Conservation (phyloP, 345 rosid species). For the Citrus inodora region DNA sequence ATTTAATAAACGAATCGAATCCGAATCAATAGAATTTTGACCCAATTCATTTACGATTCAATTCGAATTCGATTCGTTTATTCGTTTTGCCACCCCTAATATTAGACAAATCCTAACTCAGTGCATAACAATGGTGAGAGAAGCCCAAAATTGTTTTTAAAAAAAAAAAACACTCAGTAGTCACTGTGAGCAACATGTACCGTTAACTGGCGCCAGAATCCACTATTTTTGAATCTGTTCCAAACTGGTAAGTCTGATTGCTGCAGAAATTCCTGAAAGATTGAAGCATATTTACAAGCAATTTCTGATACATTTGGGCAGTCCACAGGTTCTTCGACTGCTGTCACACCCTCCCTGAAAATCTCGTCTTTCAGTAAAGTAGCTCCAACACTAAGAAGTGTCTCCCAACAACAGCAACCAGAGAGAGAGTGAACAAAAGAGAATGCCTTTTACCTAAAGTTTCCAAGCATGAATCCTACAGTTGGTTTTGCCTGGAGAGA, state of each 20-base stretch:
- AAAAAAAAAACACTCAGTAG: not conserved
- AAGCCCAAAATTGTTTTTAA: not conserved
- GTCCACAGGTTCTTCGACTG: constrained; percentile 81
- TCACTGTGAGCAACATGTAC: constrained; percentile 38
- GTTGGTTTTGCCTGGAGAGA: constrained; percentile 77
- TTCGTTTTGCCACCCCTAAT: no score
- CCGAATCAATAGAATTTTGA: no score
- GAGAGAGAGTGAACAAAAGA: not conserved
- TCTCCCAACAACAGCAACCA: constrained; percentile 3
- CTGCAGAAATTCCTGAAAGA: constrained; percentile 77
- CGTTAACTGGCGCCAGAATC: constrained; percentile 95
- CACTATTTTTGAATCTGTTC: constrained; percentile 82
- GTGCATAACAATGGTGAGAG: not conserved
- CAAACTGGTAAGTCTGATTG: constrained; percentile 73
- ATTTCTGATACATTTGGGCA: constrained; percentile 88
- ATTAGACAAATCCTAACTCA: not conserved
- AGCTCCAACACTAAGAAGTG: constrained; percentile 16
- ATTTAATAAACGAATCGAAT: no score
- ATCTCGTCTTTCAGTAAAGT: constrained; percentile 15
- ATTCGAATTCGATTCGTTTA: no score
- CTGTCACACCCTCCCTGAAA: constrained; percentile 91
- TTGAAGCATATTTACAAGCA: constrained; percentile 67
- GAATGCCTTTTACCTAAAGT: constrained; percentile 58
- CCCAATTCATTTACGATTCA: no score
- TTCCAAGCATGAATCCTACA: constrained; percentile 91